Base-by-base conservation (phyloP, 169 alveolate genomes). In the Besnoitia besnoiti region DNA sequence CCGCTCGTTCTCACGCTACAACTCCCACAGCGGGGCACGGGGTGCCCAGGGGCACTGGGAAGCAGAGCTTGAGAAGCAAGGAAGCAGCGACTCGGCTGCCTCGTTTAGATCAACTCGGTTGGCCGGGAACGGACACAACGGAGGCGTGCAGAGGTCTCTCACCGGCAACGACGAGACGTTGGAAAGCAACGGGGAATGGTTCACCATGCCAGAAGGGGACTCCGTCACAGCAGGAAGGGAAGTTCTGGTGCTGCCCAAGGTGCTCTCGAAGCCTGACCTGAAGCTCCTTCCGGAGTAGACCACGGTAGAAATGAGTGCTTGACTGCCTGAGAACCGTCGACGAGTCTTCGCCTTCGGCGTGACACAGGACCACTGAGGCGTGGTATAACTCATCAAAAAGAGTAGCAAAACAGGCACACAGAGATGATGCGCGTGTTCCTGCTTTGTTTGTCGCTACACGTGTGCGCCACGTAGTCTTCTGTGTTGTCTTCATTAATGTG, bases 201-300 rank as follows among this genome's bases (percentile, higher is more conserved):
- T 51, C 37, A 35, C 93, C 12, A 55, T 79, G 61, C 67, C 40
- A 30, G 89, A 30, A 8, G 90, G 93, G 14, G 90, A 90, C 88
- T 90, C 93, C 33, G 89, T 90, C 12, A 90, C 93, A 12, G 93
- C 93, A 39, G 93, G 93, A 24, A 49, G 93, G 30, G 93, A 90
- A 42, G 93, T 90, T 35, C 84, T 90, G 49, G 93, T 90, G 21
- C 93, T 90, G 5, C 93, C 93, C 1, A 90, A 90, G 67, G 87
- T 90, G n/a, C 88, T 77, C n/a, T 51, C 85, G 46, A 90, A 85
- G 33, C 93, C 93, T 7, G 93, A 90, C n/a, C 61, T 79, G 61
- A 47, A 90, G 61, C 90, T 77, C 44, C 90, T 90, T 3, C 89
- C 84, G 33, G 84, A 77, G 37, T 51, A 55, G 44, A 42, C 24